Base-by-base conservation (phyloP, 202 grass and related monocot species). In the Carex arenaria region DNA sequence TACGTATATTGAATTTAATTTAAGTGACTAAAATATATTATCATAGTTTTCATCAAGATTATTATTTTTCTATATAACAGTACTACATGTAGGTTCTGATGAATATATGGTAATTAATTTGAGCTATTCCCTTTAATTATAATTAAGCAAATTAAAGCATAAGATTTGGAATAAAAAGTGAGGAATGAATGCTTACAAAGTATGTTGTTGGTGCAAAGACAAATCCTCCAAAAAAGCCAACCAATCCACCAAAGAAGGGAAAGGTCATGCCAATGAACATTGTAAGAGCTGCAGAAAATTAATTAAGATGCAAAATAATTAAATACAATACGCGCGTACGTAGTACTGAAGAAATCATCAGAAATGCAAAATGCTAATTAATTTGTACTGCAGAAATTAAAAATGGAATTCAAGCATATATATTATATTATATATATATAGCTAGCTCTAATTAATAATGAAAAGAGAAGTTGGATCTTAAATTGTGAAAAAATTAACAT, bases 171-270 rank as follows among this genome's bases (percentile, higher is more conserved):
- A 12, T 49, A 19, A 72, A 68, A 68, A 49, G n/a, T 26, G 69
- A 49, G 38, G 28, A 34, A 34, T 70, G 15, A n/a, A 34, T 70
- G 1, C 72, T 77, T 57, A 87, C 86, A 3, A 82, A 91, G 82
- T 91, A 91, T 8, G 89, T 89, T 0, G 89, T 89, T 3, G 89
- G 89, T 42, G 86, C 89, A 20, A 85, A 91, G 0, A 82, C 67
- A 3, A 91, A 89, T n/a, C 90, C 90, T 20, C 90, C 87, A 3
- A 91, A 89, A 84, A 91, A 91, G 1, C 87, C 86, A 12, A 91
- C 81, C 7, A 91, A 66, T 28, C 87, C 86, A 79, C 83, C 80
- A 60, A 91, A 91, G 71, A 91, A 89, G 0, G 90, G 90, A 53
- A 91, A 86, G 20, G 75, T 89, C 53, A 91, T 82, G 5, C 61